Evolutionary conservation across 73 alveolate genomes (phyloP), one percentile per base, ranked within the genome.

Genomic region (Effrenium voratum): DNA sequence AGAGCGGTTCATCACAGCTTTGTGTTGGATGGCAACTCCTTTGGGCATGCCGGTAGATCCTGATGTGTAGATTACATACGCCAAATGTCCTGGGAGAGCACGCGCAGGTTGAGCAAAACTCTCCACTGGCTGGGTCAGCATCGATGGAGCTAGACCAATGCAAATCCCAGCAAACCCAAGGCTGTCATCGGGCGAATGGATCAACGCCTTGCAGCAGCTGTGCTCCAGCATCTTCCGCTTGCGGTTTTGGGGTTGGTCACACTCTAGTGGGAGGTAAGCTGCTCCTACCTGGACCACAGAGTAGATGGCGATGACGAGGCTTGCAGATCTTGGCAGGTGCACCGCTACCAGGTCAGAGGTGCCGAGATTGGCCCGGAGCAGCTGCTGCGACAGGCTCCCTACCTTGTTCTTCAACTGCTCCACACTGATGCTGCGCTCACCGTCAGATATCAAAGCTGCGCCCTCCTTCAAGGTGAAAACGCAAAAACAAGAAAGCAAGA

Each of bases 21-120:
- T 60, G 70, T 87, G 83, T 5, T 36, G 50, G 44, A 87, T 50
- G 19, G 79, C 79, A 46, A 87, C 95, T 2, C 95, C 95, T 40
- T 87, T 87, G 38, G 95, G 95, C 22, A 34, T 45, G 22, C 85
- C 68, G 16, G 95, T 87, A 8, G 95, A 87, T 22, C 95, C 95
- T 22, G 85, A 59, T 2, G 95, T 87, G 84, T 45, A 87, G 38
- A 50, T 59, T 70, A 59, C 63, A 34, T 50, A 87, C 32, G 95
- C 95, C 28, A 87, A 36, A 24, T 77, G 44, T 26, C 13, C 63
- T 73, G 84, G 55, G 15, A 32, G 50, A 30, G 24, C 55, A 73
- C 47, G 10, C 55, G 52, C 10, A 19, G 5, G 24, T n/a, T 12
- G 55, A 30, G 55, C 52, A 50, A 16, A 6, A 16, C 52, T 52